A percentile compares a stretch with the other conserved stretches of the same genome.
These are phyloP conservation scores for Scenedesmus sp. DNA, from an alignment of 163 green algal species.

Conservation along the genomic window DNA sequence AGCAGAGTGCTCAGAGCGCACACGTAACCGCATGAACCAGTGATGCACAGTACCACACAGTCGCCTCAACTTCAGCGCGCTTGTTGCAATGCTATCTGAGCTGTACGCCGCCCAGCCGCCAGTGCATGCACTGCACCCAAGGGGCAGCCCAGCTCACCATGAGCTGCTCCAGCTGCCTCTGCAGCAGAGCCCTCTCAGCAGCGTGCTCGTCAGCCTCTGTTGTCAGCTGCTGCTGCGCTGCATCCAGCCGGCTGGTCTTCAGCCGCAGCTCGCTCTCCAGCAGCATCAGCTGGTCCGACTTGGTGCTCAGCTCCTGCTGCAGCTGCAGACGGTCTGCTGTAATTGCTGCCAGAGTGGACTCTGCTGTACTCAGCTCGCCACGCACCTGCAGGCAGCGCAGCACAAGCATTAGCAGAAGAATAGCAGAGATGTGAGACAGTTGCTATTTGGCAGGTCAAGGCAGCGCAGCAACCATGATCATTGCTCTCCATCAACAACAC, in stretches of 20 bases:
- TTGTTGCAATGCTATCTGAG: too few species aligned
- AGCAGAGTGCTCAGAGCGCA: too few species aligned
- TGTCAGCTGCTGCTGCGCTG: conserved; percentile 48
- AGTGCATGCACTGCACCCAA: background rate
- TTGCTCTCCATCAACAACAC: too few species aligned
- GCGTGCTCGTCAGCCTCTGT: conserved; percentile 51
- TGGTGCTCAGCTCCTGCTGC: conserved; percentile 42
- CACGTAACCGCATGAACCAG: too few species aligned
- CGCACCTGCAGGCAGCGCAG: conserved; percentile 8
- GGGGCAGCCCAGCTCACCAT: conserved; percentile 28
- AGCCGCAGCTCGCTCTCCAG: conserved; percentile 51
- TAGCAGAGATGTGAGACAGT: background rate
- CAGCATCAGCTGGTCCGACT: conserved; percentile 39
- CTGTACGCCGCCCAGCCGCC: background rate
- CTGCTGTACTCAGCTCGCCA: background rate
- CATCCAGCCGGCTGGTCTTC: conserved; percentile 44
- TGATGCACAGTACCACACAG: background rate
- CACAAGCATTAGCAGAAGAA: background rate
- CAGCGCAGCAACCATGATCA: background rate
- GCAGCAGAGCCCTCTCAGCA: background rate
- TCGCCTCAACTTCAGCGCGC: too few species aligned
- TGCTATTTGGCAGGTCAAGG: too few species aligned
- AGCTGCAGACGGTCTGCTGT: conserved; percentile 30
- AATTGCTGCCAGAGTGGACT: background rate
- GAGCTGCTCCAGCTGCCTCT: conserved; percentile 50